These are phyloP conservation scores for Odontarrhena argentea DNA, from an alignment of 345 rosid genomes.

Conservation along the genomic window DNA sequence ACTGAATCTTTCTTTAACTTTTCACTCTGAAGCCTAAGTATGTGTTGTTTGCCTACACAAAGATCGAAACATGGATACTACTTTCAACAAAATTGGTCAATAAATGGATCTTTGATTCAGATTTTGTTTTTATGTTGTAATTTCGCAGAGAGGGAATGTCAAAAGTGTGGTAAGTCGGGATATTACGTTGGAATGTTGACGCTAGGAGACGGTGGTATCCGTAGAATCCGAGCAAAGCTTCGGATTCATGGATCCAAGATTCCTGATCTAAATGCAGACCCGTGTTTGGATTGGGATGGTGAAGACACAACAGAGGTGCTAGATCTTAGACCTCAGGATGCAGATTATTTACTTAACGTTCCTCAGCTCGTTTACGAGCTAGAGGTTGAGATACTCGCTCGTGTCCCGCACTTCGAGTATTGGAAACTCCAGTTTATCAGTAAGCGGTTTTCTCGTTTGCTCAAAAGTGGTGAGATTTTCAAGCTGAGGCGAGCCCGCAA, in stretches of 20 bases:
- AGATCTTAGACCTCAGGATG: constrained; percentile 76
- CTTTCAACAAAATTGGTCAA: neutral
- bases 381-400: constrained; percentile 71
- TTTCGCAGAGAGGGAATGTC: constrained; percentile 44
- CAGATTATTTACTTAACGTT: constrained; percentile 66
- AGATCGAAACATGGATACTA: neutral
- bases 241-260: constrained; percentile 33
- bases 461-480: constrained; percentile 71
- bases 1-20: neutral
- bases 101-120: constrained; percentile 19
- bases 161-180: constrained; percentile 22
- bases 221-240: constrained; percentile 22
- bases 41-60: neutral
- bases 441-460: constrained; percentile 52
- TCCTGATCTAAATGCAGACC: constrained; percentile 36
- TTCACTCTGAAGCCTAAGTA: no score
- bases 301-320: constrained; percentile 29
- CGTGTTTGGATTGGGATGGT: constrained; percentile 31
- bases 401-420: constrained; percentile 69
- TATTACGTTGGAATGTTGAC: constrained; percentile 32
- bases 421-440: constrained; percentile 63
- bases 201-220: constrained; percentile 35
- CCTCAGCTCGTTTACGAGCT: constrained; percentile 69
- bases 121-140: neutral
- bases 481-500: constrained; percentile 65